A percentile compares a stretch with the other conserved stretches of the same genome.
Evolutionary conservation across 768 basidiomycete genomes (phyloP).

Genomic region (Termitomyces sp.): DNA sequence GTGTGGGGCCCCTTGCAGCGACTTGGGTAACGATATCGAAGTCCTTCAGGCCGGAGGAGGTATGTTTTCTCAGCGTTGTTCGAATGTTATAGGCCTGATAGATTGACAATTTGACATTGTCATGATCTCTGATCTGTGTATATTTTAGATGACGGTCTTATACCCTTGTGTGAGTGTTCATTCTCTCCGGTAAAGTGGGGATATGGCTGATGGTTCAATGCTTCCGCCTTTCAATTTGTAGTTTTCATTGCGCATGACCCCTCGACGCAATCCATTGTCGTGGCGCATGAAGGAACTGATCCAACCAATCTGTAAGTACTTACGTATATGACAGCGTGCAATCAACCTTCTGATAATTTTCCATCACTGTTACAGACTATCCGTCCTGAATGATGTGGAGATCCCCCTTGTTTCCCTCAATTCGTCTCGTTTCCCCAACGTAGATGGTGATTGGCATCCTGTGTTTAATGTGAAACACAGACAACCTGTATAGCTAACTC

Average conservation of each 20-base stretch:
- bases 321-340: not conserved
- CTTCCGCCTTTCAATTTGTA: constrained; percentile 9
- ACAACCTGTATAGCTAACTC: not conserved
- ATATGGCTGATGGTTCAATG: not conserved
- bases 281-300: constrained; percentile 40
- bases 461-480: not conserved
- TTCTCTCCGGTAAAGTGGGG: not conserved
- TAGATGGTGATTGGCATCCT: constrained; percentile 14
- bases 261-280: constrained; percentile 27
- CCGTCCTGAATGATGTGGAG: constrained; percentile 31
- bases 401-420: constrained; percentile 26
- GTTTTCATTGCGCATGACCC: constrained; percentile 35
- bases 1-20: constrained; percentile 31
- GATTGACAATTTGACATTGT: too few species aligned
- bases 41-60: constrained; percentile 30
- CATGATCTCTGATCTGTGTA: not conserved
- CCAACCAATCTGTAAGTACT: constrained; percentile 23
- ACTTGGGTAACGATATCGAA: constrained; percentile 20
- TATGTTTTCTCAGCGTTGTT: constrained; percentile 13
- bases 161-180: constrained; percentile 11
- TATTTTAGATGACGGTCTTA: constrained; percentile 8
- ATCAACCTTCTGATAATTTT: not conserved
- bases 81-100: not conserved
- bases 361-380: constrained; percentile 18
- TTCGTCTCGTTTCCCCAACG: constrained; percentile 25